Evolutionary conservation across 176 grass and related monocot species (phyloP).

Genomic region (Coix lacrymajobi): DNA sequence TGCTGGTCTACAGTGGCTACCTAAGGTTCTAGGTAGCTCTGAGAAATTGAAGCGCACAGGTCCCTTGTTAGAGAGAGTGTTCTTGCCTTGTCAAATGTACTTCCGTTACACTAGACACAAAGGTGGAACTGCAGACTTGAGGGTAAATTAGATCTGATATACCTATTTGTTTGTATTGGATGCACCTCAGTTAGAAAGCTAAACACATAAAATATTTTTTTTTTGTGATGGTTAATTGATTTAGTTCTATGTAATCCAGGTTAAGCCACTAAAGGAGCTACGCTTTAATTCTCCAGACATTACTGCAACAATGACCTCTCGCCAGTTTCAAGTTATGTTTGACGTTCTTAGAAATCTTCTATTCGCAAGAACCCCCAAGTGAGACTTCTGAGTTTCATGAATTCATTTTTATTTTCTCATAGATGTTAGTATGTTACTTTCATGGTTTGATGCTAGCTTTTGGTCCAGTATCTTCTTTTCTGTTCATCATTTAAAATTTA

Average conservation of each 20-base stretch:
- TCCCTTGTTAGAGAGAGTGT: constrained; percentile 94
- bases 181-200: constrained; percentile 21
- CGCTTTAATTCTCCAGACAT: constrained; percentile 95
- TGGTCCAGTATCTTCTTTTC: not conserved
- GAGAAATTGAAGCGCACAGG: constrained; percentile 88
- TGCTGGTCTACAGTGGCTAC: constrained; percentile 97
- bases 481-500: not conserved
- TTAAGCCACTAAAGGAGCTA: constrained; percentile 93
- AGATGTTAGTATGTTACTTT: constrained; percentile 16
- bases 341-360: constrained; percentile 97
- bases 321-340: constrained; percentile 98
- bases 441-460: not conserved
- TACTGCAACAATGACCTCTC: constrained; percentile 95
- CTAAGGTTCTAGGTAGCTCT: constrained; percentile 73
- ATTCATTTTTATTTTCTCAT: not conserved
- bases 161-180: not conserved
- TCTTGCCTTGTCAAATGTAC: constrained; percentile 99
- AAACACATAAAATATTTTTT: constrained; percentile 29
- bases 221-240: constrained; percentile 21
- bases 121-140: constrained; percentile 90
- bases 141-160: constrained; percentile 46
- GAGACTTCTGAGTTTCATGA: constrained; percentile 37
- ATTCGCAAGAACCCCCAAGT: constrained; percentile 88
- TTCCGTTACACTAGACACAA: constrained; percentile 95
- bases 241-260: constrained; percentile 38